Evolutionary conservation across 2,329 filamentous ascomycete genomes (phyloP).

Genomic region (Colletotrichum falcatum): DNA sequence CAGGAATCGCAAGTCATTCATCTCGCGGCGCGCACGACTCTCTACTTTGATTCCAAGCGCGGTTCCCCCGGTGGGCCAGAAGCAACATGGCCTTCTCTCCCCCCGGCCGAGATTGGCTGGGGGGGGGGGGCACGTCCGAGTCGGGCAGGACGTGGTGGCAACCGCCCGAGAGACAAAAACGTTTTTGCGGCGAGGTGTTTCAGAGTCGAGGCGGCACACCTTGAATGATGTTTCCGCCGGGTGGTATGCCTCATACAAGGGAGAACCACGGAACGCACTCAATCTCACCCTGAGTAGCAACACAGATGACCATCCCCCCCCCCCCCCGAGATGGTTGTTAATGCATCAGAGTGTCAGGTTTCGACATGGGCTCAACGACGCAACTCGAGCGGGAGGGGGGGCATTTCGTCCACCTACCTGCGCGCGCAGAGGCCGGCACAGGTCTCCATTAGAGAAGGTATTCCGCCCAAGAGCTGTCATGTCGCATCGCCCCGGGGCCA

Average conservation of each 20-base stretch:
- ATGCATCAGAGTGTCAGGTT: not conserved
- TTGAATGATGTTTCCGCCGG: not conserved
- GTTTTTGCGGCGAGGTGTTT: slow-evolving; percentile 1
- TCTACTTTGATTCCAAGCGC: not conserved
- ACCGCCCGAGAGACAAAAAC: not conserved
- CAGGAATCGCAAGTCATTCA: too few relatives aligned
- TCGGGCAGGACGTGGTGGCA: not conserved
- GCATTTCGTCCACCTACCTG: not conserved
- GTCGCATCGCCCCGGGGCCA: slow-evolving; percentile 19
- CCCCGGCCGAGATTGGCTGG: too few relatives aligned
- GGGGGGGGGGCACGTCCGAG: not conserved
- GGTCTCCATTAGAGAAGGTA: not conserved
- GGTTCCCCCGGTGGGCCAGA: not conserved
- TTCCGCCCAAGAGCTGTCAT: not conserved
- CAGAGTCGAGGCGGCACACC: not conserved
- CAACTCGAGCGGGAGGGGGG: not conserved
- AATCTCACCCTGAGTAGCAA: not conserved
- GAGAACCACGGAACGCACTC: slow-evolving; percentile 2
- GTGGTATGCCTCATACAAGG: not conserved
- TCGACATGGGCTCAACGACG: not conserved
- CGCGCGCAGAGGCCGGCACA: not conserved
- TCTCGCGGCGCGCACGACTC: not conserved
- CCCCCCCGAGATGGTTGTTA: too few relatives aligned
- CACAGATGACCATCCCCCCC: not conserved
- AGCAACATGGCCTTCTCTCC: too few relatives aligned